Evolutionary conservation across 345 rosid species (phyloP).

Genomic region (Citrus medica): DNA sequence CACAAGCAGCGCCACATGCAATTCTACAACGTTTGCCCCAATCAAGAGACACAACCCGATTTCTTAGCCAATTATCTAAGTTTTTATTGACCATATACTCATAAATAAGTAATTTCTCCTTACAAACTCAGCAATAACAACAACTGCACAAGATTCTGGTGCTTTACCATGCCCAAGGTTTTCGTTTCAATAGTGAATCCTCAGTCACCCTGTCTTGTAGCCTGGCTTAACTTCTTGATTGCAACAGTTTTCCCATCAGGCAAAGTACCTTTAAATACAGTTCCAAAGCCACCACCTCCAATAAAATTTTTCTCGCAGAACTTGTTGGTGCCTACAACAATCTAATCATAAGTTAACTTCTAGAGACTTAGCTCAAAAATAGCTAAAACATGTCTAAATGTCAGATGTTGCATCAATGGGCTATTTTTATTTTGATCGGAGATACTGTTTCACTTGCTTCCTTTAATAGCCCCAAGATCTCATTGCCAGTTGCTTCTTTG

Average conservation of each 20-base stretch:
- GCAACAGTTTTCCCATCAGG: slow-evolving; percentile 61
- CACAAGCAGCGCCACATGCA: slow-evolving; percentile 72
- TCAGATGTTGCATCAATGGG: too few relatives aligned
- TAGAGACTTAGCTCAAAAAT: slow-evolving; percentile 77
- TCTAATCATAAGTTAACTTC: slow-evolving; percentile 61
- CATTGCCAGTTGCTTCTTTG: slow-evolving; percentile 29
- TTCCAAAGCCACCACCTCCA: slow-evolving; percentile 90
- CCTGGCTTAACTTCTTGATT: slow-evolving; percentile 82
- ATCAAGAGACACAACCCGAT: slow-evolving; percentile 55
- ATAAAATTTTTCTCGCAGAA: slow-evolving; percentile 80
- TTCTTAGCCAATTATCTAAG: slow-evolving; percentile 78
- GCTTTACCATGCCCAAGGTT: slow-evolving; percentile 89
- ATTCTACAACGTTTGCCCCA: slow-evolving; percentile 79
- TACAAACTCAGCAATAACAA: slow-evolving; percentile 74
- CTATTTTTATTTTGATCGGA: too few relatives aligned
- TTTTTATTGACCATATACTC: slow-evolving; percentile 95
- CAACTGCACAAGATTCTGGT: slow-evolving; percentile 75
- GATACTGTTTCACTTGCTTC: slow-evolving; percentile 17
- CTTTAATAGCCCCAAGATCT: slow-evolving; percentile 42
- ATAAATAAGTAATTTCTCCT: slow-evolving; percentile 86
- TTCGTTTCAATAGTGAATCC: slow-evolving; percentile 32
- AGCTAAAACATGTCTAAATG: slow-evolving; percentile 21
- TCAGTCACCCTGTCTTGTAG: slow-evolving; percentile 81
- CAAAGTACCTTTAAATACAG: slow-evolving; percentile 73
- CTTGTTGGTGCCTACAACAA: slow-evolving; percentile 68